Conservation (phyloP, 768 basidiomycete species). For the Lactifluus volemus region DNA sequence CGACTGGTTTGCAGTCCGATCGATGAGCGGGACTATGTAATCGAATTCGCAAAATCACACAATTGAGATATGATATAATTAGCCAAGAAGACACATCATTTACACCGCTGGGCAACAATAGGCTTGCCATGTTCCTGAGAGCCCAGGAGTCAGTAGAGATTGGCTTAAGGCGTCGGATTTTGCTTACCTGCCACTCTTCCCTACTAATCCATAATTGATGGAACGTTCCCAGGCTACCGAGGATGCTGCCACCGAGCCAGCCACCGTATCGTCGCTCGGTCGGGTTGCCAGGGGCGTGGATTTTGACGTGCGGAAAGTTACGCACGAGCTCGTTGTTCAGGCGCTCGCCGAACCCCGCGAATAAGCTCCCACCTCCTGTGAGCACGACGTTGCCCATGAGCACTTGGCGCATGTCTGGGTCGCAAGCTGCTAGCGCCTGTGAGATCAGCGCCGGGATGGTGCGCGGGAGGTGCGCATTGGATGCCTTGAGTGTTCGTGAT, state of each 20-base stretch:
- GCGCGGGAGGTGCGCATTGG: slow-evolving; percentile 64
- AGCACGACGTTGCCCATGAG: slow-evolving; percentile 91
- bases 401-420: slow-evolving; percentile 84
- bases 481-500: slow-evolving; percentile 25
- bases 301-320: slow-evolving; percentile 79
- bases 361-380: slow-evolving; percentile 87
- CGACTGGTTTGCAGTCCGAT: background rate
- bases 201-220: slow-evolving; percentile 94
- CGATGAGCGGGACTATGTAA: background rate
- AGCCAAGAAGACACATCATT: slow-evolving; percentile 34
- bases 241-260: slow-evolving; percentile 94
- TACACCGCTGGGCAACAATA: slow-evolving; percentile 81
- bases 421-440: slow-evolving; percentile 74
- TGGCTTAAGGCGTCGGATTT: background rate
- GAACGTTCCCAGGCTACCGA: slow-evolving; percentile 93
- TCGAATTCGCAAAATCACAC: background rate
- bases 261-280: slow-evolving; percentile 85
- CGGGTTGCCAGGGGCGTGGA: slow-evolving; percentile 86
- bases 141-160: background rate
- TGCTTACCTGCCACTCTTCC: slow-evolving; percentile 82
- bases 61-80: background rate
- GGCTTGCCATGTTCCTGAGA: slow-evolving; percentile 70
- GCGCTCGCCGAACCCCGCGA: slow-evolving; percentile 80
- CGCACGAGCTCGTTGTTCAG: slow-evolving; percentile 66
- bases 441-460: slow-evolving; percentile 68